A percentile compares a stretch with the other conserved stretches of the same genome.
Conservation (phyloP, 306 rosid species). For the Gillenia trifoliata region DNA sequence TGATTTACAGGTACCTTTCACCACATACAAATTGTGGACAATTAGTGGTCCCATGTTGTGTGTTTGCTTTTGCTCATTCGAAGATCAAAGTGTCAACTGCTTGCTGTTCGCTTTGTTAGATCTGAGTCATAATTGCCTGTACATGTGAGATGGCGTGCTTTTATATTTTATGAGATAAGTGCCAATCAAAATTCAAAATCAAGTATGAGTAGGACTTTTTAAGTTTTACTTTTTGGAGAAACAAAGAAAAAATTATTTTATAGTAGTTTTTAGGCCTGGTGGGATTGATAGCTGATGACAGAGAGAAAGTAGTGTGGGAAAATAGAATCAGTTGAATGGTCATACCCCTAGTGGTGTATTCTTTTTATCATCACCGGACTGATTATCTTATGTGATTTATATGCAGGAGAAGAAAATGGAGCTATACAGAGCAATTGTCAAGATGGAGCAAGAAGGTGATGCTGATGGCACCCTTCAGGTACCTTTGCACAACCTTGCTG, state of each 20-base stretch:
- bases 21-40: conserved; percentile 5
- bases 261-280: background rate
- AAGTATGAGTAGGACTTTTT: background rate
- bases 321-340: background rate
- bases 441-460: conserved; percentile 73
- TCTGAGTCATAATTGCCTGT: conserved; percentile 3
- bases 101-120: background rate
- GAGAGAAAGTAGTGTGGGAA: background rate
- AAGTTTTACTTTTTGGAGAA: conserved; percentile 2
- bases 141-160: background rate
- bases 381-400: conserved; percentile 8
- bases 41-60: conserved; percentile 12
- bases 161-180: background rate
- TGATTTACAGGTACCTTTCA: conserved; percentile 67
- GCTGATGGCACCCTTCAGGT: conserved; percentile 69
- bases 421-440: conserved; percentile 73
- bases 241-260: background rate
- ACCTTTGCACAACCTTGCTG: conserved; percentile 16
- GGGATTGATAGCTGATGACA: background rate
- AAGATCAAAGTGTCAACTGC: conserved; percentile 3
- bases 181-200: background rate
- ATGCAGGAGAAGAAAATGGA: conserved; percentile 90
- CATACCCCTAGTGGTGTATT: background rate
- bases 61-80: background rate
- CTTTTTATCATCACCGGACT: background rate